These are phyloP conservation scores for Saccharomyces kudriavzevii DNA, from an alignment of 805 yeast species.

Conservation along the genomic window DNA sequence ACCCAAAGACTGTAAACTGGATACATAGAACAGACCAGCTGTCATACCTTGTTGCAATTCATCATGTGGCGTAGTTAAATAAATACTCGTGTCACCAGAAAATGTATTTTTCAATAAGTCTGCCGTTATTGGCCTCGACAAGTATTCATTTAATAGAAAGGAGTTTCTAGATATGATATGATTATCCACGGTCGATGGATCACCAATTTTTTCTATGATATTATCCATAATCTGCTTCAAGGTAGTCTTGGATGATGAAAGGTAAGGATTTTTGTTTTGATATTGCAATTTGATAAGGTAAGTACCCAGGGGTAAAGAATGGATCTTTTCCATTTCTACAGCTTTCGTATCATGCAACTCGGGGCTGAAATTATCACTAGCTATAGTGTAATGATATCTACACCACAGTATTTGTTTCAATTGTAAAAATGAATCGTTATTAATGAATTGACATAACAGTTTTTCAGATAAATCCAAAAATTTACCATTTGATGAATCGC, in stretches of 20 bases:
- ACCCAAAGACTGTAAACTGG: constrained; percentile 27
- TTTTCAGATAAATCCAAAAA: constrained; percentile 56
- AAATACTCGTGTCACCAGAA: constrained; percentile 38
- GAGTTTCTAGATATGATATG: constrained; percentile 40
- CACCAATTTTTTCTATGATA: constrained; percentile 63
- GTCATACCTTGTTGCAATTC: constrained; percentile 48
- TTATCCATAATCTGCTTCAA: constrained; percentile 64
- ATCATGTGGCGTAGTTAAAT: constrained; percentile 26
- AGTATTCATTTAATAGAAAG: constrained; percentile 37
- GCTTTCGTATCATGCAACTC: constrained; percentile 54
- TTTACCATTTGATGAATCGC: constrained; percentile 55
- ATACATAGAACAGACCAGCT: constrained; percentile 47
- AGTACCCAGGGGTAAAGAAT: constrained; percentile 26
- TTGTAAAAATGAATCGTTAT: constrained; percentile 50
- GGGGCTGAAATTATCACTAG: constrained; percentile 53
- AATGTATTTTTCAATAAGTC: constrained; percentile 42
- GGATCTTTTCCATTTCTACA: constrained; percentile 30
- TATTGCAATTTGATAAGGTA: constrained; percentile 33
- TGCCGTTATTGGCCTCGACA: constrained; percentile 41
- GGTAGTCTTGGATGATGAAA: constrained; percentile 51
- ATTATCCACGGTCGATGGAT: constrained; percentile 41
- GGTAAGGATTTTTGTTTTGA: constrained; percentile 49
- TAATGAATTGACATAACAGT: constrained; percentile 38
- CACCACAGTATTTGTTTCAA: constrained; percentile 74
- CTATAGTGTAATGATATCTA: constrained; percentile 58